Base-by-base conservation (phyloP, 23 red algal genomes). In the Agarophyton chilense region DNA sequence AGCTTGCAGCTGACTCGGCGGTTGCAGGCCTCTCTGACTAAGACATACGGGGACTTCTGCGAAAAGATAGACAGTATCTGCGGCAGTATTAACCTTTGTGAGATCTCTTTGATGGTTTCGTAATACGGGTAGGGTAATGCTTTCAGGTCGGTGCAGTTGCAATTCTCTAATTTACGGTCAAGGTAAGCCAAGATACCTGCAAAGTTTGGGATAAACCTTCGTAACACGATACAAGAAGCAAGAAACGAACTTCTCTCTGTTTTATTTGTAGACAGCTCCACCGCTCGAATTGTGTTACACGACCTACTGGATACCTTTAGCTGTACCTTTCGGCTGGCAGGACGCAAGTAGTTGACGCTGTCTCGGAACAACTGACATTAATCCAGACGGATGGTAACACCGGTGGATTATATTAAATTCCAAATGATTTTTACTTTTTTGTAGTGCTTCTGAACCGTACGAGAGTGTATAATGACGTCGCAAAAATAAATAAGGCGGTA, bases 151-250 rank as follows among this genome's bases (percentile, higher is more conserved):
- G 32, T 35, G 8, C 68, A 46, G 61, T 75, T 18, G 9, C 55
- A 49, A 21, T 90, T 90, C 47, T 57, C 31, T 14, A 75, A 16
- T 32, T 77, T 77, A 0, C 40, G 36, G 29, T 88, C 81, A 14
- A 91, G 41, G 5, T 74, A 0, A 18, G 74, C 58, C 29, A 34
- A 74, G 21, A 81, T 74, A 7, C 77, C n/a, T 35, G 87, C 53
- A 43, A 91, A 65, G 51, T 81, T 91, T 46, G 74, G 61, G 11
- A 91, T 28, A 72, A 91, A 91, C 6, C 74, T 28, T 33, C 74
- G 36, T 12, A 50, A 82, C n/a, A 91, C 73, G 0, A 81, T 81
- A 32, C 87, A 81, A 5, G 68, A 36, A 13, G 74, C 73, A n/a
- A 91, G 2, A 25, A 91, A 2, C 4, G 64, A 81, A 32, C 74